Conservation (phyloP, 108 stramenopile genomes). For the Chaetoceros tenuissimus region DNA sequence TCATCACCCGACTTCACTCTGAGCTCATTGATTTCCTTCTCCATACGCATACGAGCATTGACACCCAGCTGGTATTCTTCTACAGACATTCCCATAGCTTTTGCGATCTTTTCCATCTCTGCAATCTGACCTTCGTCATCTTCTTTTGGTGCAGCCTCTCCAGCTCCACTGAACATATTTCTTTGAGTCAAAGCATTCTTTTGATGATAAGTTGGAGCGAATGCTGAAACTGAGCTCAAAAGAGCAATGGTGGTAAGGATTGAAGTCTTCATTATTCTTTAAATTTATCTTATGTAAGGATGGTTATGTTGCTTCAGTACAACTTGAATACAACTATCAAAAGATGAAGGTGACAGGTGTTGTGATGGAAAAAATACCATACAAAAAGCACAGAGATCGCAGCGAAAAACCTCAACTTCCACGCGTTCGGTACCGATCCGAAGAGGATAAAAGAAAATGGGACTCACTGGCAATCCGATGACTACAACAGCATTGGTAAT, state of each 20-base stretch:
- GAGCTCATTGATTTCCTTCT: slow-evolving; percentile 32
- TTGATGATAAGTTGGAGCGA: background rate
- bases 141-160: slow-evolving; percentile 45
- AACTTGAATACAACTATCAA: no score
- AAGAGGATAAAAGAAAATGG: no score
- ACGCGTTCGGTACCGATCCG: no score
- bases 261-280: no score
- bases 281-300: no score
- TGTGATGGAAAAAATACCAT: no score
- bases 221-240: background rate
- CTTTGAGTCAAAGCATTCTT: background rate
- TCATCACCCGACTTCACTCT: slow-evolving; percentile 50
- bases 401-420: no score
- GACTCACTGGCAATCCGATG: no score
- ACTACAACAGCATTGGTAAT: no score
- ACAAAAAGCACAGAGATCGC: no score
- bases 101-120: slow-evolving; percentile 63
- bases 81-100: slow-evolving; percentile 77
- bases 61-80: slow-evolving; percentile 77
- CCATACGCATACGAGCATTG: slow-evolving; percentile 46
- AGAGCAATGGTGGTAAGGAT: background rate
- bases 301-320: no score
- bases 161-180: slow-evolving; percentile 73
- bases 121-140: slow-evolving; percentile 50
- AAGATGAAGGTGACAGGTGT: no score